Base-by-base conservation (phyloP, 345 rosid genomes). In the Eucalyptus microcorys region DNA sequence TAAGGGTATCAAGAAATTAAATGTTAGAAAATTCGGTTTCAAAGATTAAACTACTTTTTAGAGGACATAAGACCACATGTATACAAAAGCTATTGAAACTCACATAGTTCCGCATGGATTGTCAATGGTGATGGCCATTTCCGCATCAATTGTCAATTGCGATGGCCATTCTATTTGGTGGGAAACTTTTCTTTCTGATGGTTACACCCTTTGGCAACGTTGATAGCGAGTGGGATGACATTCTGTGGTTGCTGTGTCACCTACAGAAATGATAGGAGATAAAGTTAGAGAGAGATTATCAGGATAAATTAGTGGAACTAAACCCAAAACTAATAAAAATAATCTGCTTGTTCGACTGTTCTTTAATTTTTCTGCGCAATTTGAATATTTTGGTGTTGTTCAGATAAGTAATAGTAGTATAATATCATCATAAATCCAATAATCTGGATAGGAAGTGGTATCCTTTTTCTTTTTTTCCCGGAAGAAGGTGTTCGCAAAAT, bases 391-490 rank as follows among this genome's bases (percentile, higher is more conserved):
- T 61, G 34, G n/a, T 61, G 10, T 55, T 22, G 14, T 55, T 24
- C 61, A 24, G 30, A 61, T 14, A 27, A 4, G 8, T 61, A 61
- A 30, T 61, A 61, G 34, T 64, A 2, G 5, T n/a, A 7, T 64
- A 4, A n/a, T n/a, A 2, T 64, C 15, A 1, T n/a, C 76, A 64
- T n/a, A 3, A n/a, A 64, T 61, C 68, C 34, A 3, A 30, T 30
- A 13, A 61, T 61, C 30, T 14, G 34, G 30, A 61, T 13, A n/a
- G 16, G 47, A 87, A 92, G 30, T 55, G 30, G 61, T 55, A 55
- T 55, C 0, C 4, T n/a, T 8, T 0, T 4, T 55, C 4, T 10
- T 53, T 55, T 24, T 24, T 10, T 0, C 30, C 61, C 30, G 0
- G 2, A 55, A 55, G 30, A 55, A 55, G 94, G 91, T 87, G 88